These are phyloP conservation scores for Cladophialophora carrionii DNA, from an alignment of 2,329 filamentous ascomycete genomes.

Conservation along the genomic window DNA sequence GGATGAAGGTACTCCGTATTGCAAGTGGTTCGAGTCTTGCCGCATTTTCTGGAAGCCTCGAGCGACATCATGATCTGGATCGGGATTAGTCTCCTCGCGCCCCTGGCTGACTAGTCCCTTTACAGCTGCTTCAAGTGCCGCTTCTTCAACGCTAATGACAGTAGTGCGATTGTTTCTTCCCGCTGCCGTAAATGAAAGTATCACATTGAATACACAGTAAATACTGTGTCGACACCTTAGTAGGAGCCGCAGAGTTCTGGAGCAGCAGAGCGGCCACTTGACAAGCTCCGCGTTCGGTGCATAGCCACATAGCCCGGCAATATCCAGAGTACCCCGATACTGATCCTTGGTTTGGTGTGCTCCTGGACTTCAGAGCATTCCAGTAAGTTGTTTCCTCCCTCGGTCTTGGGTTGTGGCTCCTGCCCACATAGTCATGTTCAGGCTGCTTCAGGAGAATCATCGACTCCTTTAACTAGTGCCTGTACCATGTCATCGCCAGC, in stretches of 20 bases:
- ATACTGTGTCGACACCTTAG: too few relatives aligned
- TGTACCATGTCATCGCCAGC: not conserved
- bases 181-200: not conserved
- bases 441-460: not conserved
- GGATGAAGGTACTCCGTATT: not conserved
- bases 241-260: not conserved
- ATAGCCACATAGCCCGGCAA: not conserved
- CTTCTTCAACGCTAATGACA: not conserved
- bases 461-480: not conserved
- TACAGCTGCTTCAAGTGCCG: not conserved
- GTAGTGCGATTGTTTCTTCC: not conserved
- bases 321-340: too few relatives aligned
- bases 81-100: not conserved
- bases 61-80: slow-evolving; percentile 12
- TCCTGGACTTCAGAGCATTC: not conserved
- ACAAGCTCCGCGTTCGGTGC: not conserved
- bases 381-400: not conserved
- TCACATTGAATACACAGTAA: too few relatives aligned
- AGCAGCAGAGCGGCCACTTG: not conserved
- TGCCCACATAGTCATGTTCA: not conserved
- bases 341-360: not conserved
- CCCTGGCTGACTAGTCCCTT: not conserved
- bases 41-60: slow-evolving; percentile 25
- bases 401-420: not conserved
- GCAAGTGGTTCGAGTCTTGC: slow-evolving; percentile 2